These are phyloP conservation scores for Calonectria leucothoes DNA, from an alignment of 2,329 filamentous ascomycete species.

Conservation along the genomic window DNA sequence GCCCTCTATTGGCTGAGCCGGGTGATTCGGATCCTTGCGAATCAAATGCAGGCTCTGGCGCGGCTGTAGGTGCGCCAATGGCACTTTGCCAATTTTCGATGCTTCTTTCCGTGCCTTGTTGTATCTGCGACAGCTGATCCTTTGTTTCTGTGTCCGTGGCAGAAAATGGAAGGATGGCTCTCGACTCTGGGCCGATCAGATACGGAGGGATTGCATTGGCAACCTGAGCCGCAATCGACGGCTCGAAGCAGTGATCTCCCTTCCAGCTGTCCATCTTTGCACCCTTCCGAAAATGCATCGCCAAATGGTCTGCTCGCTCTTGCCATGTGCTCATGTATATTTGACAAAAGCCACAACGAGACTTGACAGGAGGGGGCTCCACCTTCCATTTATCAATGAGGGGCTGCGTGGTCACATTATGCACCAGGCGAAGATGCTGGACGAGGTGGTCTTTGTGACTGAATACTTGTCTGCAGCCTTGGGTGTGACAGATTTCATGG, in stretches of 20 bases:
- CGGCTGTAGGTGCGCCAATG: not conserved
- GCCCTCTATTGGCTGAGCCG: not conserved
- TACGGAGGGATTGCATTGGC: constrained; percentile 16
- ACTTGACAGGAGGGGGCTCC: constrained; percentile 34
- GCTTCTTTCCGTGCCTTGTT: not conserved
- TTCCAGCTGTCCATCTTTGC: constrained; percentile 41
- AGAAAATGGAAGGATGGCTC: constrained; percentile 41
- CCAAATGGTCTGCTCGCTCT: constrained; percentile 42
- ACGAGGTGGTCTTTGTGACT: constrained; percentile 46
- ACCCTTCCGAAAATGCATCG: constrained; percentile 38
- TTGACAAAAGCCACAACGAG: constrained; percentile 47
- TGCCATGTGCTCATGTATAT: constrained; percentile 39
- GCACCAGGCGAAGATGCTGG: constrained; percentile 45
- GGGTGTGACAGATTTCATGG: constrained; percentile 26
- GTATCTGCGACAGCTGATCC: constrained; percentile 38
- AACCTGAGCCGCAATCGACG: constrained; percentile 9
- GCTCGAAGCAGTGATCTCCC: constrained; percentile 36
- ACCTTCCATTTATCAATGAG: constrained; percentile 52
- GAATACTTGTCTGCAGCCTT: constrained; percentile 31
- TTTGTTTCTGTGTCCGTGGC: constrained; percentile 34
- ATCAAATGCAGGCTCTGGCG: not conserved
- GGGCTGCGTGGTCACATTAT: constrained; percentile 48
- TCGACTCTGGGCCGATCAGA: constrained; percentile 29
- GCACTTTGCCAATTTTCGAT: not conserved
- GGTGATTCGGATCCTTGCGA: not conserved